These are phyloP conservation scores for Millerozyma miso DNA, from an alignment of 805 yeast genomes.

Conservation along the genomic window DNA sequence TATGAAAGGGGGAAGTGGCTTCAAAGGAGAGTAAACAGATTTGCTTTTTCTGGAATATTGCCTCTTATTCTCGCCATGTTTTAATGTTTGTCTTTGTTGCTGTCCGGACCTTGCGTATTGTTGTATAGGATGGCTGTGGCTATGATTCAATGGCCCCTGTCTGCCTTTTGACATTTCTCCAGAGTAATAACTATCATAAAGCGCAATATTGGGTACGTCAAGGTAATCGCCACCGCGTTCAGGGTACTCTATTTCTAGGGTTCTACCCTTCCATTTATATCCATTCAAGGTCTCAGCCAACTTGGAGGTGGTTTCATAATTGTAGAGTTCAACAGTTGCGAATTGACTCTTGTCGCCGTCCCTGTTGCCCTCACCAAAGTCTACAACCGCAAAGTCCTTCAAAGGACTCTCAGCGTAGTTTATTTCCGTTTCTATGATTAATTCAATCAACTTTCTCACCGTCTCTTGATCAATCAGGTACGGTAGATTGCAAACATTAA, in stretches of 20 bases:
- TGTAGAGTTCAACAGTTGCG: constrained; percentile 3
- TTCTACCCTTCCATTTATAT: constrained; percentile 17
- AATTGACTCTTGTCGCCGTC: background rate
- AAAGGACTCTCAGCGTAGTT: background rate
- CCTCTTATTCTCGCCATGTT: background rate
- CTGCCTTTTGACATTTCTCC: background rate
- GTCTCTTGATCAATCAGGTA: constrained; percentile 7
- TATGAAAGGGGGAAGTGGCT: constrained; percentile 23
- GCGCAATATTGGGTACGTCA: background rate
- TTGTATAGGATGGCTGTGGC: constrained; percentile 2
- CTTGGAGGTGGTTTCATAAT: constrained; percentile 1
- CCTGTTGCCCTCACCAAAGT: constrained; percentile 4
- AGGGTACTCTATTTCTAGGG: background rate
- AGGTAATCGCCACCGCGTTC: background rate
- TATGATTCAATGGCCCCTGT: background rate
- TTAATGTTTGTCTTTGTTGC: background rate
- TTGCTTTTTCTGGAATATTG: background rate
- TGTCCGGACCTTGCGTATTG: background rate
- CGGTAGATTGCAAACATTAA: constrained; percentile 13
- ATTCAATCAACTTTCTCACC: constrained; percentile 14
- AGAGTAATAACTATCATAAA: constrained; percentile 4
- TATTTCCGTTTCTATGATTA: constrained; percentile 11
- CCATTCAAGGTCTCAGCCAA: constrained; percentile 19
- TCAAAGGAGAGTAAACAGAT: constrained; percentile 3
- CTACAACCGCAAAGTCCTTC: constrained; percentile 5